A percentile compares a stretch with the other conserved stretches of the same genome.
phyloP scores from a whole-genome alignment of 179 eudicot genomes.

The Corrigiola litoralis region DNA sequence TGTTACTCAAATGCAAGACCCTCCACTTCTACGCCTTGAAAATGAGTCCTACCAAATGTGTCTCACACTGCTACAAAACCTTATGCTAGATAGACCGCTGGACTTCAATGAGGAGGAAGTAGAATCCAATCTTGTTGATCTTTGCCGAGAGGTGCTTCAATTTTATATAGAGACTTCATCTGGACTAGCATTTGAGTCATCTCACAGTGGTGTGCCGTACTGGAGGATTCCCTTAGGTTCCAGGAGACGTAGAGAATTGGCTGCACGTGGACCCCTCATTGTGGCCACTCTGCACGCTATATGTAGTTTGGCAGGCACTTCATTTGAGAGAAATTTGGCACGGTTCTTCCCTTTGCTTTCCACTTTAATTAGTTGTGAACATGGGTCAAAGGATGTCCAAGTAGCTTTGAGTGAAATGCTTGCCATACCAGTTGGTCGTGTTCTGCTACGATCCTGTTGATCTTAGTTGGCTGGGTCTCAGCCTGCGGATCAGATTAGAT shows the following conservation, averaged over 20 bases:
- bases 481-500: constrained; percentile 13
- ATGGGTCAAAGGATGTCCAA: constrained; percentile 84
- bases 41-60: constrained; percentile 89
- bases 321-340: constrained; percentile 59
- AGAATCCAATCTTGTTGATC: constrained; percentile 61
- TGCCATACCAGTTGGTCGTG: constrained; percentile 66
- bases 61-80: constrained; percentile 77
- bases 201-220: constrained; percentile 26
- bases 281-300: constrained; percentile 82
- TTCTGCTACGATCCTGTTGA: constrained; percentile 72
- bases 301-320: constrained; percentile 55
- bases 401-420: constrained; percentile 78
- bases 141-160: constrained; percentile 70
- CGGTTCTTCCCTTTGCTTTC: constrained; percentile 70
- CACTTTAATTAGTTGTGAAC: constrained; percentile 70
- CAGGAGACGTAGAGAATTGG: constrained; percentile 67
- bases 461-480: neutral
- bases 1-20: constrained; percentile 94
- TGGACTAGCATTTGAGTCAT: constrained; percentile 29
- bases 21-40: constrained; percentile 89
- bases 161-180: constrained; percentile 60
- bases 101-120: constrained; percentile 50
- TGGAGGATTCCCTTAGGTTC: constrained; percentile 79
- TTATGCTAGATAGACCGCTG: constrained; percentile 50
- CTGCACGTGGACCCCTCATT: constrained; percentile 77